A percentile compares a stretch with the other conserved stretches of the same genome.
Conservation (phyloP, 306 rosid genomes). For the Casuarina cunninghamiana region DNA sequence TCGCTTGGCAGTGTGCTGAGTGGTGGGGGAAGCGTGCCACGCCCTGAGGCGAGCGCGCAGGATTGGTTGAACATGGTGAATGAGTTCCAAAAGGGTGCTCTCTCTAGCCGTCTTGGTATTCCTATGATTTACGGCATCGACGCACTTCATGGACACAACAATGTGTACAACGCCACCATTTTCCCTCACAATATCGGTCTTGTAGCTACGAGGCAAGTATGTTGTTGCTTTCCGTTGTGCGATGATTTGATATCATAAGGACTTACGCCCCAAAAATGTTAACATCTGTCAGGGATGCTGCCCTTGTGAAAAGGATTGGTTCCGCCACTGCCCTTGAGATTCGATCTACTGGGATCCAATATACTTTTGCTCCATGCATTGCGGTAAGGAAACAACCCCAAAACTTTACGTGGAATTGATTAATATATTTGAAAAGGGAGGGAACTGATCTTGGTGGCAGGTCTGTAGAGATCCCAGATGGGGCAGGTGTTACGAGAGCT, state of each 20-base stretch:
- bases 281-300: slow-evolving; percentile 61
- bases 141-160: slow-evolving; percentile 95
- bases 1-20: slow-evolving; percentile 93
- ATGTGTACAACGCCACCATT: slow-evolving; percentile 76
- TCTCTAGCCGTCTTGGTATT: slow-evolving; percentile 86
- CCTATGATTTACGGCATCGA: slow-evolving; percentile 98
- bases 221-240: neutral
- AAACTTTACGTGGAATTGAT: neutral
- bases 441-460: slow-evolving; percentile 26
- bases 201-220: slow-evolving; percentile 86
- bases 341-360: slow-evolving; percentile 91
- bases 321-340: slow-evolving; percentile 98
- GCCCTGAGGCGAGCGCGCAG: slow-evolving; percentile 66
- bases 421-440: no score
- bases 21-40: slow-evolving; percentile 98
- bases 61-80: slow-evolving; percentile 75
- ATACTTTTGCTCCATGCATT: slow-evolving; percentile 94
- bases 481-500: slow-evolving; percentile 99
- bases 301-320: slow-evolving; percentile 81
- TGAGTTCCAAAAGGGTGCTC: slow-evolving; percentile 69
- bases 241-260: no score
- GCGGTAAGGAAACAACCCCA: slow-evolving; percentile 55
- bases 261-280: no score
- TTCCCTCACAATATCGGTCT: slow-evolving; percentile 96
- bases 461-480: slow-evolving; percentile 99